Conservation (phyloP, 345 rosid species). For the Lepidium didymum region DNA sequence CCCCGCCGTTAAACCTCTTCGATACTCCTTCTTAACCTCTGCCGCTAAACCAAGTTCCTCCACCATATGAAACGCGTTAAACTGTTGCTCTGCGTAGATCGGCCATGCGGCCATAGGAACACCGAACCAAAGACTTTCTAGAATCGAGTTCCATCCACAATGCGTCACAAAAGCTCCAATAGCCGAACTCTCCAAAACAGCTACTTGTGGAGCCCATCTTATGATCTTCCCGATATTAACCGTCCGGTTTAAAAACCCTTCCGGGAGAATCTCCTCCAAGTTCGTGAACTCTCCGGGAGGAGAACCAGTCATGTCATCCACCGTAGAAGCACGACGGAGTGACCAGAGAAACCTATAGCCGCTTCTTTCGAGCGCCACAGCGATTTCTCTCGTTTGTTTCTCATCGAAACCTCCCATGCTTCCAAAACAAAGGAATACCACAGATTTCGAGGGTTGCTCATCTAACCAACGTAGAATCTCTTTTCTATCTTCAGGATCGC, state of each 20-base stretch:
- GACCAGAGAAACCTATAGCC: constrained; percentile 58
- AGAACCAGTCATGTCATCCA: background rate
- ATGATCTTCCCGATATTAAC: constrained; percentile 28
- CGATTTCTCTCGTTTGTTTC: constrained; percentile 43
- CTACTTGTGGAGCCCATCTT: constrained; percentile 54
- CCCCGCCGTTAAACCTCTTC: background rate
- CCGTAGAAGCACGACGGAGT: constrained; percentile 19
- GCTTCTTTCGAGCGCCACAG: constrained; percentile 36
- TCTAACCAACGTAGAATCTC: constrained; percentile 44
- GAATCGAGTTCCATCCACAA: constrained; percentile 61
- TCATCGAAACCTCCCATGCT: constrained; percentile 48
- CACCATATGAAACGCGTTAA: constrained; percentile 46
- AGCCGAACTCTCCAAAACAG: constrained; percentile 29
- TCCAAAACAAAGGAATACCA: constrained; percentile 60
- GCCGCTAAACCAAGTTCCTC: constrained; percentile 38
- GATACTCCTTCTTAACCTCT: constrained; percentile 33
- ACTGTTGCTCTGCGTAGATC: constrained; percentile 38
- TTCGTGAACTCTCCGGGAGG: constrained; percentile 24
- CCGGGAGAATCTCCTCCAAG: constrained; percentile 25
- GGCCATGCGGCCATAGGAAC: constrained; percentile 56
- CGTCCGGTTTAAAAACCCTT: constrained; percentile 41
- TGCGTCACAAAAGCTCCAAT: constrained; percentile 53
- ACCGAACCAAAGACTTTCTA: constrained; percentile 57
- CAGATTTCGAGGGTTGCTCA: constrained; percentile 39
- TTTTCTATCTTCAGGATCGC: background rate